Base-by-base conservation (phyloP, 352 stramenopile genomes). In the Globisporangium takayamanum region DNA sequence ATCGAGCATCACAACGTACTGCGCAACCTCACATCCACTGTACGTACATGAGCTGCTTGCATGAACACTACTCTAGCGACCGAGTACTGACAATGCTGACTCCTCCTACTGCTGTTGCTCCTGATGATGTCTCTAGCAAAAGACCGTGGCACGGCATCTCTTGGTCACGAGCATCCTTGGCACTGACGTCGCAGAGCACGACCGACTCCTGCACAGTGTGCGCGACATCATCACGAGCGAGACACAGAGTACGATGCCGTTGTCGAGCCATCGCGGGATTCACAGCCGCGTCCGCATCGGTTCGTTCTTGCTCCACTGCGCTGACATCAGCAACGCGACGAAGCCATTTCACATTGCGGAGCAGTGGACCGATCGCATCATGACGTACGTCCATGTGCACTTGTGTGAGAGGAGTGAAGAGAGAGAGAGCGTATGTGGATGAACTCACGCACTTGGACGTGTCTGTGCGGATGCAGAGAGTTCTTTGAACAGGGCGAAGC, bases 281-380 rank as follows among this genome's bases (percentile, higher is more conserved):
- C 48, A 67, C 45, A 52, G 37, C 11, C 51, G 55, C 25, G 14
- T 59, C 26, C 41, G 37, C 8, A 48, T 72, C 26, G 56, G 55
- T n/a, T 64, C 62, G 16, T 73, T 73, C 49, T 37, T 73, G 20
- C 56, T 73, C 18, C 66, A 73, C n/a, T 70, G 66, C 15, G 66
- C 66, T n/a, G 63, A 73, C 30, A 60, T 73, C 26, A 73, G 63
- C 45, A 73, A 70, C 46, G 58, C 58, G 15, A 45, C 63, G 12
- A 73, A 73, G 42, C 66, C 66, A 5, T 68, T 68, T 18, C 18
- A 62, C 20, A 62, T 62, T 18, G 62, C 63, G 10, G 25, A 64
- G 37, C 66, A 53, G 1, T 73, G 66, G 66, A 66, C 66, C 15
- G 36, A 56, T 33, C 46, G 64, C 8, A 57, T 73, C 45, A 73